Conservation (phyloP, 2,329 filamentous ascomycete species). For the Exophiala oligosperma region DNA sequence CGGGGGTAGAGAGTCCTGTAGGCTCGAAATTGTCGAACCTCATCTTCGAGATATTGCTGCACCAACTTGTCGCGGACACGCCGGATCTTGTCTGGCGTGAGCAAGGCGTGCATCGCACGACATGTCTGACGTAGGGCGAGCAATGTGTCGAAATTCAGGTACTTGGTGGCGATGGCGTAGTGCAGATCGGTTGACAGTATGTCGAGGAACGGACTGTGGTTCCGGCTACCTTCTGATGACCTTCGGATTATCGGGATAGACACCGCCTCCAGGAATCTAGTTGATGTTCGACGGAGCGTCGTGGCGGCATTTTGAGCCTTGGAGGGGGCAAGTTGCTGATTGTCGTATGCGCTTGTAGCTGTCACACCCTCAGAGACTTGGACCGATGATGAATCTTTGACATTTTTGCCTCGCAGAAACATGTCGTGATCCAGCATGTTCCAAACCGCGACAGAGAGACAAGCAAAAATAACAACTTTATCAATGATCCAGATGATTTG, state of each 20-base stretch:
- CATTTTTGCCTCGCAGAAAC: not conserved
- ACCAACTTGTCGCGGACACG: constrained; percentile 13
- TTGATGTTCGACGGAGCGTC: not conserved
- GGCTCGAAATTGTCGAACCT: constrained; percentile 11
- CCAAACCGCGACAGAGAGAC: too few relatives aligned
- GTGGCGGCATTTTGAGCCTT: not conserved
- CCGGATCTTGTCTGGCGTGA: constrained; percentile 14
- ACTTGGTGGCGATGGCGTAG: constrained; percentile 11
- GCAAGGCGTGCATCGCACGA: constrained; percentile 7
- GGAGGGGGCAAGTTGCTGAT: not conserved
- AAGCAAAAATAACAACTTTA: too few relatives aligned
- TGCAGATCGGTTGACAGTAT: constrained; percentile 19
- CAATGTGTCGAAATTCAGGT: constrained; percentile 21
- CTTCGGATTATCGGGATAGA: not conserved
- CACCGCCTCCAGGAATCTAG: not conserved
- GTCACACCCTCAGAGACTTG: not conserved
- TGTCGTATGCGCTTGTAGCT: not conserved
- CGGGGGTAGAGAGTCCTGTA: constrained; percentile 14
- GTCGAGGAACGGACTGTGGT: constrained; percentile 13
- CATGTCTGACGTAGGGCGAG: constrained; percentile 25
- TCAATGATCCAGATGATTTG: too few relatives aligned
- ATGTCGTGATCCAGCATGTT: too few relatives aligned
- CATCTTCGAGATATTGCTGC: constrained; percentile 7
- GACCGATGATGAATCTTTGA: not conserved
- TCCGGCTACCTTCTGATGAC: not conserved